Evolutionary conservation across 2,329 filamentous ascomycete genomes (phyloP), one percentile per base, ranked within the genome.

Genomic region (Aureobasidium sp.): DNA sequence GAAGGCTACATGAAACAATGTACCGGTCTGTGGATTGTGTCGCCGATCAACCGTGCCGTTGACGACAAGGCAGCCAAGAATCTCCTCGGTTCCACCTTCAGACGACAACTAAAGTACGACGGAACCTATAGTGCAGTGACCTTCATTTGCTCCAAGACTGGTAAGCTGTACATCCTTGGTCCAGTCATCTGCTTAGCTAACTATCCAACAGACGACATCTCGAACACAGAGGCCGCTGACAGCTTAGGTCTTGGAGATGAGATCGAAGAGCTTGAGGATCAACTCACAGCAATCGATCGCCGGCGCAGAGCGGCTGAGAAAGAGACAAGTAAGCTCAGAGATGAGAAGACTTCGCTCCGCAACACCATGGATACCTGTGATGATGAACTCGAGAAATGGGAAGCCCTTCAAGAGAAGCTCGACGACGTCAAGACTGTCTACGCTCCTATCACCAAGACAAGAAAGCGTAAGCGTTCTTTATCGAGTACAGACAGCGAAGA

Each of bases 91-190:
- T 76, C 82, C 19, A 76, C 77, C 0, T 85, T 85, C 72, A 83
- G 81, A 66, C 75, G 79, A 0, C 84, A 86, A 65, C 72, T 87
- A 3, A 81, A 84, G 62, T 82, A 82, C 66, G 84, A 87, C 62
- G 80, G 81, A 1, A 77, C 74, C 0, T 82, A 82, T 60, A 77
- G 73, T 7, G 75, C 73, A 1, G 75, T 86, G 2, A 85, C 82
- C 0, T 86, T 87, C 63, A 82, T 87, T 15, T 86, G 84, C 67
- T 81, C 78, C 17, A 87, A 86, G 67, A 84, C 82, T 12, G 24
- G 24, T 24, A 24, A 24, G 24, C 4, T 24, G 24, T 24, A 24
- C 24, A 24, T 24, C 24, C 24, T 24, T 24, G 24, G 4, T 24
- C 4, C 24, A 24, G 24, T 24, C 24, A 24, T 24, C 24, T 24